Evolutionary conservation across 2,329 filamentous ascomycete genomes (phyloP).

Genomic region (Arthrinium puccinioides): DNA sequence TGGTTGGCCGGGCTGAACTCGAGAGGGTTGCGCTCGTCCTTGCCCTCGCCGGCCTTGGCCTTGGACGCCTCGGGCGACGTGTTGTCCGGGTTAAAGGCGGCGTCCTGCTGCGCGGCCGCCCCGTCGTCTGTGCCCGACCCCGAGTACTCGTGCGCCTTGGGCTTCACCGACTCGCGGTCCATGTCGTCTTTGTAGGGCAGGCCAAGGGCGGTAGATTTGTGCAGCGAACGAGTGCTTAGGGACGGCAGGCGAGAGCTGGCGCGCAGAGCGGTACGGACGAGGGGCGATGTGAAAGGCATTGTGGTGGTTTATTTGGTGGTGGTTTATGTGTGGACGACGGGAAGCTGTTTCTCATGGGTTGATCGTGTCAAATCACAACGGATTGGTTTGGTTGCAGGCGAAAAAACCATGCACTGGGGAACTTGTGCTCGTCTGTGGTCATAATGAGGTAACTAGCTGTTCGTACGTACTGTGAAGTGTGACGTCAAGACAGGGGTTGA

Average conservation of each 20-base stretch:
- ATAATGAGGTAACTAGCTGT: too few relatives aligned
- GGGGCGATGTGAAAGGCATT: too few relatives aligned
- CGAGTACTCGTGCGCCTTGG: constrained; percentile 58
- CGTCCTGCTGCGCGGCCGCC: constrained; percentile 43
- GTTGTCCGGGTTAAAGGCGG: constrained; percentile 62
- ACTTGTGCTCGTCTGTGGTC: too few relatives aligned
- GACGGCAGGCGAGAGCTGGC: too few relatives aligned
- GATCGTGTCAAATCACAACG: too few relatives aligned
- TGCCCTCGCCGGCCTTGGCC: constrained; percentile 26
- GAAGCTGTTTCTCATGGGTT: too few relatives aligned
- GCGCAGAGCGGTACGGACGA: too few relatives aligned
- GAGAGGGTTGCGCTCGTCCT: constrained; percentile 26
- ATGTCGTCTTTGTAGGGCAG: constrained; percentile 43
- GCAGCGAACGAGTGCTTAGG: constrained; percentile 22
- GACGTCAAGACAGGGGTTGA: not conserved
- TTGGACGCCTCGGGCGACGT: constrained; percentile 60
- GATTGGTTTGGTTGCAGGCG: too few relatives aligned
- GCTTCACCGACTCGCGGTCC: constrained; percentile 57
- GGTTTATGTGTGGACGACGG: too few relatives aligned
- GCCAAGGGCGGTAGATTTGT: constrained; percentile 18
- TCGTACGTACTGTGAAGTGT: too few relatives aligned
- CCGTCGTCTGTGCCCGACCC: constrained; percentile 60
- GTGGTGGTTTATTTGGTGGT: too few relatives aligned
- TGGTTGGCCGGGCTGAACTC: constrained; percentile 37
- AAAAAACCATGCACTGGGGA: too few relatives aligned